A percentile compares a stretch with the other conserved stretches of the same genome.
phyloP scores from a whole-genome alignment of 768 basidiomycete genomes.

The Auricularia auricula-judae region DNA sequence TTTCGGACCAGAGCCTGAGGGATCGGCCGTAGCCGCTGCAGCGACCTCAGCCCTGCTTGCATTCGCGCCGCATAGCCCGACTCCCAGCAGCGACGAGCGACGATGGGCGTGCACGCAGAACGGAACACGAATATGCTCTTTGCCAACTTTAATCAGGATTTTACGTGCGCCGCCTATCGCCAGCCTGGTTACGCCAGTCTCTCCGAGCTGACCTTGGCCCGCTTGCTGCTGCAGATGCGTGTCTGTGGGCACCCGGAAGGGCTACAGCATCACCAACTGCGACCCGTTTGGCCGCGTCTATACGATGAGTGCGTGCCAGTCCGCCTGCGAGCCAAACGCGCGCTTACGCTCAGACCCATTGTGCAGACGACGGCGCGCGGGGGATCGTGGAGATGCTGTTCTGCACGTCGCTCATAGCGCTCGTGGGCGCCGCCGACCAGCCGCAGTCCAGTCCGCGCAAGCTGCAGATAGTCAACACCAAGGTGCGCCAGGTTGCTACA shows the following conservation, averaged over 20 bases:
- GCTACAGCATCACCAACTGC: constrained; percentile 95
- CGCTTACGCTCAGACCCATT: background rate
- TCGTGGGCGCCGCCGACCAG: constrained; percentile 92
- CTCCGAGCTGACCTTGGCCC: background rate
- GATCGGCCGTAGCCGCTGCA: too few species aligned
- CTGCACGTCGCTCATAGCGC: constrained; percentile 93
- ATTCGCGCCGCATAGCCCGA: background rate
- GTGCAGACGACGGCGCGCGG: constrained; percentile 77
- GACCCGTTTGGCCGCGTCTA: constrained; percentile 96
- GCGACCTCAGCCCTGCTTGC: background rate
- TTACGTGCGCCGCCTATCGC: constrained; percentile 46
- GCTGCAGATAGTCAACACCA: constrained; percentile 96
- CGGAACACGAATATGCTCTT: constrained; percentile 47
- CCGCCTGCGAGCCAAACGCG: background rate
- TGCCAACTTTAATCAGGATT: constrained; percentile 97
- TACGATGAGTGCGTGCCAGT: constrained; percentile 65
- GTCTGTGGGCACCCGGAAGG: constrained; percentile 88
- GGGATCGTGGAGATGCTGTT: constrained; percentile 99
- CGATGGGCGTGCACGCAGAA: constrained; percentile 3
- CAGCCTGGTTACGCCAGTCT: constrained; percentile 2
- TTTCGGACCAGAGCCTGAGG: too few species aligned
- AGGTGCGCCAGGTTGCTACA: constrained; percentile 39
- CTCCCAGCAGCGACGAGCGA: background rate
- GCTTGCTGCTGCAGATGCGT: constrained; percentile 49
- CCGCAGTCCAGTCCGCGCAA: constrained; percentile 85